Evolutionary conservation across 441 rosid genomes (phyloP), one percentile per base, ranked within the genome.

Genomic region (Jatropha podagrica): DNA sequence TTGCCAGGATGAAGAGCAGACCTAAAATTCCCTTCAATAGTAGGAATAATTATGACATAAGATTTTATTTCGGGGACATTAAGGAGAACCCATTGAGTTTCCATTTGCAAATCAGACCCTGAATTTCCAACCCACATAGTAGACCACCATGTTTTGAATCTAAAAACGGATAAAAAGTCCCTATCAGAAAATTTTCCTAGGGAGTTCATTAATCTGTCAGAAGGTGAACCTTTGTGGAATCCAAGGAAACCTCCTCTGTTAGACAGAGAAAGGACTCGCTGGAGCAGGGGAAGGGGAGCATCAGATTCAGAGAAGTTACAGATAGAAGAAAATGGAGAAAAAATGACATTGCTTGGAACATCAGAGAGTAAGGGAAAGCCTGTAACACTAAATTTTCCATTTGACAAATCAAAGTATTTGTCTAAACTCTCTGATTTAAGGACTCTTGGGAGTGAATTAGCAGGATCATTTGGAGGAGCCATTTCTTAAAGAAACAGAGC

Each of bases 131-230:
- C 83, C 98, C 97, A 91, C 79, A 87, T 84, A 14, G 96, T 92
- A 1, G 94, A 88, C 93, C 96, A 92, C 94, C 98, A 93, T 41
- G 90, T 90, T 74, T 92, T 93, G 83, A 92, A 93, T 75, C 96
- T 80, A 69, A 93, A 92, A 38, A 89, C 12, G 70, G 94, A 86
- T 37, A 89, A 26, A 48, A 90, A 92, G 1, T 90, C 85, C 76
- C 92, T 77, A 37, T 83, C 81, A 1, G 65, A 79, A 79, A 92
- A 88, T 73, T 80, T 87, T 3, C 96, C 96, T 26, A 93, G 67
- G 7, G 96, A 88, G 83, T 87, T 89, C 58, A 71, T 77, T 68
- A 81, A 56, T 42, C 83, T 63, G 37, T 87, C 77, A 0, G 91
- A 85, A 3, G 87, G 85, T 8, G 79, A 74, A 1, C 67, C 81